Evolutionary conservation across 1,284 basidiomycete species (phyloP).

Genomic region (Ceratobasidium sp.): DNA sequence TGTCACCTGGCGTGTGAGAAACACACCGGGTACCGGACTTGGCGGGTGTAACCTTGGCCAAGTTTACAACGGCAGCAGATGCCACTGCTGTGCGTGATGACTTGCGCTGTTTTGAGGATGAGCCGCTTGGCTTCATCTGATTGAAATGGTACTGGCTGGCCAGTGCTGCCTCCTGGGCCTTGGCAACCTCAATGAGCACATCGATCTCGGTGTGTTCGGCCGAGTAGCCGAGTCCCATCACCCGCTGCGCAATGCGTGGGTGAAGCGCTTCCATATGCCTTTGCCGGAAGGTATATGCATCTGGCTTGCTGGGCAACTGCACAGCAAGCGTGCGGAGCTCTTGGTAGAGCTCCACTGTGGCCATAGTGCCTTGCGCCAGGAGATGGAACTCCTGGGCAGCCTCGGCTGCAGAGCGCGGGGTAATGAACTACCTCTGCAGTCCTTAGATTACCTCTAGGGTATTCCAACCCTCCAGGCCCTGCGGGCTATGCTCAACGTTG

Average conservation of each 20-base stretch:
- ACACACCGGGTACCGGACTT: no score
- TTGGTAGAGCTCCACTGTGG: not conserved
- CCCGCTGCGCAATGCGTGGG: not conserved
- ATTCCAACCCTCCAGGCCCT: not conserved
- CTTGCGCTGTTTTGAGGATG: no score
- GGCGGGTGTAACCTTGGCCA: no score
- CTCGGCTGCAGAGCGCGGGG: not conserved
- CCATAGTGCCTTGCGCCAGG: not conserved
- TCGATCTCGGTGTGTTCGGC: not conserved
- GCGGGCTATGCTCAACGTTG: not conserved
- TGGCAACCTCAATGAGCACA: not conserved
- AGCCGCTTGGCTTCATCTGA: no score
- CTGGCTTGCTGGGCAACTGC: constrained; percentile 1
- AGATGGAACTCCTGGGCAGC: not conserved
- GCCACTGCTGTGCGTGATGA: no score
- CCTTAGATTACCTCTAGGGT: constrained; percentile 9
- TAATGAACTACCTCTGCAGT: constrained; percentile 10
- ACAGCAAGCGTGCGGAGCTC: not conserved
- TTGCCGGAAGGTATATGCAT: not conserved
- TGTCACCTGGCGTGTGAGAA: no score
- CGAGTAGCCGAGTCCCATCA: not conserved
- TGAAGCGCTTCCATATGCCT: not conserved
- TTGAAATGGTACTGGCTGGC: not conserved
- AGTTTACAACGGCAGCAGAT: no score
- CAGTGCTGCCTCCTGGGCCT: not conserved